These are phyloP conservation scores for Sherardia arvensis DNA, from an alignment of 257 asterid genomes.

Conservation along the genomic window DNA sequence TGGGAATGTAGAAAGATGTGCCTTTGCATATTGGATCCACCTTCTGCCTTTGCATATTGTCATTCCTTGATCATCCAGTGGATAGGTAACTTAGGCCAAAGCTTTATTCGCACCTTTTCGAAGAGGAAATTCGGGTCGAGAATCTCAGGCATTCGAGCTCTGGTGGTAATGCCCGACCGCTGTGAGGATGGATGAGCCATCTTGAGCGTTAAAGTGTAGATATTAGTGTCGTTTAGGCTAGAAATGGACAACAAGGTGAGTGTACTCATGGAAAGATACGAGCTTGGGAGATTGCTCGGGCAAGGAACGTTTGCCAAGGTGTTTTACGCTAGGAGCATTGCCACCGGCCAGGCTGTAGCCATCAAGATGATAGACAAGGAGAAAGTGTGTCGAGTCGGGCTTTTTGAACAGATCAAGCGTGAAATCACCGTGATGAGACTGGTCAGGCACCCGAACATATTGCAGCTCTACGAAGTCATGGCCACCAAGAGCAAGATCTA, in stretches of 20 bases:
- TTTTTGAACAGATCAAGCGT: slow-evolving; percentile 55
- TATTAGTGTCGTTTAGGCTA: slow-evolving; percentile 10
- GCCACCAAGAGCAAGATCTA: slow-evolving; percentile 78
- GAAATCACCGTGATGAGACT: slow-evolving; percentile 68
- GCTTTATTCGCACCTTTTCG: slow-evolving; percentile 1
- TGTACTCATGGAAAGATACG: slow-evolving; percentile 58
- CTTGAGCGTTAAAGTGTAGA: neutral
- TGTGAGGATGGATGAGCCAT: slow-evolving; percentile 37
- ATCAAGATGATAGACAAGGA: slow-evolving; percentile 72
- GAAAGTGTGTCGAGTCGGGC: slow-evolving; percentile 42
- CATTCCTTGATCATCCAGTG: slow-evolving; percentile 20
- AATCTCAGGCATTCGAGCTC: slow-evolving; percentile 10
- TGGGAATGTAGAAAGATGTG: slow-evolving; percentile 41
- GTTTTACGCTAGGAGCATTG: slow-evolving; percentile 43
- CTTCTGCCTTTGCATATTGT: slow-evolving; percentile 15
- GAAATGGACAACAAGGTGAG: slow-evolving; percentile 40
- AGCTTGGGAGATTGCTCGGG: slow-evolving; percentile 70
- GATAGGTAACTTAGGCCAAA: slow-evolving; percentile 12
- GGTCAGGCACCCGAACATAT: slow-evolving; percentile 56
- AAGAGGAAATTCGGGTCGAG: slow-evolving; percentile 12
- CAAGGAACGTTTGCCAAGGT: slow-evolving; percentile 87
- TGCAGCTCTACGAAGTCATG: slow-evolving; percentile 75
- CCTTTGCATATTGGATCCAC: slow-evolving; percentile 15
- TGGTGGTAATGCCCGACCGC: slow-evolving; percentile 14
- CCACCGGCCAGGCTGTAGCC: slow-evolving; percentile 62